Evolutionary conservation across 208 protist genomes (phyloP), one percentile per base, ranked within the genome.

Genomic region (Strigomonas galati): DNA sequence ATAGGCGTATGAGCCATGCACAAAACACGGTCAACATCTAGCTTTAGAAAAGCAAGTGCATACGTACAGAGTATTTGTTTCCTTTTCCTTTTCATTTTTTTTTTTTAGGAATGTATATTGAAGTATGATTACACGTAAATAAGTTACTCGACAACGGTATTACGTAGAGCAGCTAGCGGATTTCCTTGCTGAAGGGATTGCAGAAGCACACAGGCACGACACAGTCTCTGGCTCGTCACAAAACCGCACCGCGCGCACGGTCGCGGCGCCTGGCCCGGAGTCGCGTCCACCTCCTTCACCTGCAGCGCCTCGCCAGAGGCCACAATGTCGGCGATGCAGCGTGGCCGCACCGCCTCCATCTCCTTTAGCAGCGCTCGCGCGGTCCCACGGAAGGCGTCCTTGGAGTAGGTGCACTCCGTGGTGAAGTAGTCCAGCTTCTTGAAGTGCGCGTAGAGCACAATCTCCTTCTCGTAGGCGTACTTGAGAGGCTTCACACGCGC

Each of bases 391-490:
- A 98, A 99, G 7, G 98, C 97, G 65, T 98, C 97, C 27, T 96
- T 96, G 15, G 94, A 87, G 69, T 99, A 99, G 2, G 92, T 97
- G 82, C 97, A 99, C 75, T 99, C 97, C 2, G 97, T 99, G 0
- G 92, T 95, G 69, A 99, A 99, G 84, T 99, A 99, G 74, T 98
- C 93, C 14, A 99, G 84, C 65, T 98, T 85, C 64, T 98, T 98
- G 56, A 98, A 98, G 76, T 98, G 94, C 2, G 98, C 97, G 71
- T 99, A 99, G 61, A 99, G 82, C 10, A 99, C 98, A 71, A 99
- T 99, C 59, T 99, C 98, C 77, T 99, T 98, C 71, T 99, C 89
- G 74, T 98, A 99, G 15, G 91, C 89, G 77, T 98, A 97, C 74
- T 98, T 98, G 59, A 99, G 92, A 44, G 98, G 98, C 82, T 99